These are phyloP conservation scores for Chrysoporthe puriensis DNA, from an alignment of 2,329 filamentous ascomycete genomes.

Conservation along the genomic window DNA sequence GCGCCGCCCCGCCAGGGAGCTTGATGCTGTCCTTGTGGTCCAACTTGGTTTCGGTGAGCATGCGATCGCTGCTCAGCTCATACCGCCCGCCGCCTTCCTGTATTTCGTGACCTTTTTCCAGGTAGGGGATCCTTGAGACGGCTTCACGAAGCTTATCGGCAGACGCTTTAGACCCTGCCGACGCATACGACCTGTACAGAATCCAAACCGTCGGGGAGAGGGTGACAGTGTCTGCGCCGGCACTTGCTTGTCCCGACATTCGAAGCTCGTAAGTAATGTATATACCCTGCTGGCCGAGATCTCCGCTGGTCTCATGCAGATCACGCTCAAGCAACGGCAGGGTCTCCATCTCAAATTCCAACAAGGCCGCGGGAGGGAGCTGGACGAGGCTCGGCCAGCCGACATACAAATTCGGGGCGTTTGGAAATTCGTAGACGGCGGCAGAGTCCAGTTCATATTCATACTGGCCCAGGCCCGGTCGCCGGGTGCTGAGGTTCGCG, in stretches of 20 bases:
- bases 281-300: slow-evolving; percentile 24
- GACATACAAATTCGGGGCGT: slow-evolving; percentile 13
- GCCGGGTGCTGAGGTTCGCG: slow-evolving; percentile 3
- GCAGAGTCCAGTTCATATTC: slow-evolving; percentile 13
- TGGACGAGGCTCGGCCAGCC: slow-evolving; percentile 17
- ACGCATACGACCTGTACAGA: slow-evolving; percentile 5
- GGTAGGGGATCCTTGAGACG: slow-evolving; percentile 17
- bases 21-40: slow-evolving; percentile 20
- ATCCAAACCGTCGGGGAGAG: slow-evolving; percentile 24
- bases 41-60: slow-evolving; percentile 11
- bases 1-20: slow-evolving; percentile 13
- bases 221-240: neutral
- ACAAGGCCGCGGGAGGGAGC: slow-evolving; percentile 16
- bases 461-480: slow-evolving; percentile 1
- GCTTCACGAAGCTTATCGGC: slow-evolving; percentile 16
- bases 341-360: slow-evolving; percentile 24
- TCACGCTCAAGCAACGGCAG: slow-evolving; percentile 23
- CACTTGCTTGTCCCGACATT: slow-evolving; percentile 20
- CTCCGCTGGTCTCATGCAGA: slow-evolving; percentile 13
- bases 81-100: slow-evolving; percentile 23
- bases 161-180: neutral
- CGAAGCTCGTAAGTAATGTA: slow-evolving; percentile 23
- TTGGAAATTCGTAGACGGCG: slow-evolving; percentile 14
- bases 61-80: slow-evolving; percentile 17
- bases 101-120: slow-evolving; percentile 21